phyloP scores from a whole-genome alignment of 2,329 filamentous ascomycete species.

The Monilinia laxa region DNA sequence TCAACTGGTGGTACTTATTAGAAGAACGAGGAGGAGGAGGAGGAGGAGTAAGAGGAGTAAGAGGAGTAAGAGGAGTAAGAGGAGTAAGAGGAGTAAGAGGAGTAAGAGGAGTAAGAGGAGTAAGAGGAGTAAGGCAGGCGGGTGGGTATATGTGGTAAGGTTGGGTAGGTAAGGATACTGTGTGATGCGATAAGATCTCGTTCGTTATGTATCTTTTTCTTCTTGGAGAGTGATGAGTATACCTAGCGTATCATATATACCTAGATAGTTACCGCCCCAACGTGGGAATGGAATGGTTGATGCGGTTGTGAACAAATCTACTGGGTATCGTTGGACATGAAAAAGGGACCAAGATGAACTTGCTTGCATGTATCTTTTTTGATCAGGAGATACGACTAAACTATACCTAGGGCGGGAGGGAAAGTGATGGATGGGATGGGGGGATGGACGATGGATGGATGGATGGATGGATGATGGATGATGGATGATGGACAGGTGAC shows the following conservation, averaged over 20 bases:
- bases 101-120: neutral
- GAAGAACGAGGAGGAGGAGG: no score
- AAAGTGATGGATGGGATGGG: neutral
- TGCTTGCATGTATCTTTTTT: slow-evolving; percentile 8
- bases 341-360: neutral
- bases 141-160: no score
- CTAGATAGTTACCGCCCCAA: no score
- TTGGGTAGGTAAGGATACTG: no score
- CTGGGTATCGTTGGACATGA: slow-evolving; percentile 7
- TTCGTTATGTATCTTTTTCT: neutral
- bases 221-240: no score
- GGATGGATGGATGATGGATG: no score
- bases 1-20: no score
- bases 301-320: slow-evolving; percentile 8
- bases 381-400: slow-evolving; percentile 5
- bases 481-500: no score
- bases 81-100: no score
- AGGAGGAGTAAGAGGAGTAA: neutral
- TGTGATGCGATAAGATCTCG: no score
- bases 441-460: neutral
- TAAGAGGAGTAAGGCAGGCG: no score
- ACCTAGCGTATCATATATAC: no score
- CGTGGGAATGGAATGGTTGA: neutral
- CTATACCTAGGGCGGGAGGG: neutral
- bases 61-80: neutral